A percentile compares a stretch with the other conserved stretches of the same genome.
Conservation (phyloP, 2,329 filamentous ascomycete species). For the Fusarium longipes region DNA sequence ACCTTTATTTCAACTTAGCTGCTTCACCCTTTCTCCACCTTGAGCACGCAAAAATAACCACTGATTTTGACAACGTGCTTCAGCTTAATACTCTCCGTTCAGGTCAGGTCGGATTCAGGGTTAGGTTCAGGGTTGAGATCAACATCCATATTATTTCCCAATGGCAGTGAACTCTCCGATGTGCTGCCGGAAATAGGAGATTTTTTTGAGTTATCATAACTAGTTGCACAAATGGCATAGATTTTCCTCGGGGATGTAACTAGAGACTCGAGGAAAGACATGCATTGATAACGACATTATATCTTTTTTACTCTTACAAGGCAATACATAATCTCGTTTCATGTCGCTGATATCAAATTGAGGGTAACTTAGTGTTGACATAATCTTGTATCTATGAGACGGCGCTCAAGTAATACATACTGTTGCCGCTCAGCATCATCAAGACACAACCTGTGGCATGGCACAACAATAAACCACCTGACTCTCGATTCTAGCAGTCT, state of each 20-base stretch:
- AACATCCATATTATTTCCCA: slow-evolving; percentile 19
- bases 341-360: background rate
- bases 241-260: background rate
- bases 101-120: slow-evolving; percentile 3
- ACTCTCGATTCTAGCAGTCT: slow-evolving; percentile 3
- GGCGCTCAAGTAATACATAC: background rate
- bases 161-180: slow-evolving; percentile 1
- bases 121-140: background rate
- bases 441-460: slow-evolving; percentile 15
- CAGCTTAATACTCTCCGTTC: slow-evolving; percentile 19
- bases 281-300: background rate
- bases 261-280: background rate
- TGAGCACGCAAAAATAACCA: slow-evolving; percentile 37
- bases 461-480: slow-evolving; percentile 21
- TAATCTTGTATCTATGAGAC: background rate
- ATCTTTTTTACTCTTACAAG: background rate
- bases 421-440: background rate
- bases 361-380: background rate
- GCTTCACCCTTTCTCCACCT: slow-evolving; percentile 36
- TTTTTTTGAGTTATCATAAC: background rate
- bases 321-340: background rate
- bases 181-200: background rate
- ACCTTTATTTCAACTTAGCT: slow-evolving; percentile 17
- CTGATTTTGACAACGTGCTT: slow-evolving; percentile 31
- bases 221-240: slow-evolving; percentile 11